These are phyloP conservation scores for Arthrobotrys megalospora DNA, from an alignment of 2,329 filamentous ascomycete species.

Conservation along the genomic window DNA sequence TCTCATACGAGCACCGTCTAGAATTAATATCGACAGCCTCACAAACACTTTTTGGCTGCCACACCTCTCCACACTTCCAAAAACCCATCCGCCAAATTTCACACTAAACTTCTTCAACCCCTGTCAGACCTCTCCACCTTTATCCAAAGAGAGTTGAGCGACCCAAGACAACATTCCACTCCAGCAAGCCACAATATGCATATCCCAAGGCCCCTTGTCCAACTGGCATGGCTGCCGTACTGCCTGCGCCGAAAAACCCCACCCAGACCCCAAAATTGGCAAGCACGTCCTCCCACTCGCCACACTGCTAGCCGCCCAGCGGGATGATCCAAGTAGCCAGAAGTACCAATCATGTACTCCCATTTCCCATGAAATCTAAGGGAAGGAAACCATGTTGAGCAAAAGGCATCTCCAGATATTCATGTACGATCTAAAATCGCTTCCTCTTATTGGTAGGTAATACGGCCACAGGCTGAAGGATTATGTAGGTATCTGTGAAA, in stretches of 20 bases:
- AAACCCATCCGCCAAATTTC: conserved; percentile 3
- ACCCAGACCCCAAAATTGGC: conserved; percentile 31
- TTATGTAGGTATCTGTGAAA: background rate
- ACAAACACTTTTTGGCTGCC: conserved; percentile 17
- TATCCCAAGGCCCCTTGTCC: conserved; percentile 48
- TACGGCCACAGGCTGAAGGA: conserved; percentile 19
- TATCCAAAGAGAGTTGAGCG: conserved; percentile 53
- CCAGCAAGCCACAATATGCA: conserved; percentile 57
- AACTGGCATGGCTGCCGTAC: conserved; percentile 59
- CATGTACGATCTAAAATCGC: background rate
- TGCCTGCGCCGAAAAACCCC: conserved; percentile 39
- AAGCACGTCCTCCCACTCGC: conserved; percentile 52
- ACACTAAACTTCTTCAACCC: conserved; percentile 11
- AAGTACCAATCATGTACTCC: conserved; percentile 56
- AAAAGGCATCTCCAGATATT: conserved; percentile 12
- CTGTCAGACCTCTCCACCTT: conserved; percentile 52
- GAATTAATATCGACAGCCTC: conserved; percentile 29
- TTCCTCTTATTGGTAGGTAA: conserved; percentile 24
- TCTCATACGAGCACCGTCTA: background rate
- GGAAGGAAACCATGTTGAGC: background rate
- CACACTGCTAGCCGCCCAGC: conserved; percentile 58
- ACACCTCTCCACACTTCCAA: conserved; percentile 33
- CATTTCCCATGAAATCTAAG: conserved; percentile 2
- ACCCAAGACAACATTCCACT: conserved; percentile 40
- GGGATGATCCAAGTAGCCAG: conserved; percentile 47